phyloP scores from a whole-genome alignment of 2,329 filamentous ascomycete genomes.

The Blastomyces gilchristii region DNA sequence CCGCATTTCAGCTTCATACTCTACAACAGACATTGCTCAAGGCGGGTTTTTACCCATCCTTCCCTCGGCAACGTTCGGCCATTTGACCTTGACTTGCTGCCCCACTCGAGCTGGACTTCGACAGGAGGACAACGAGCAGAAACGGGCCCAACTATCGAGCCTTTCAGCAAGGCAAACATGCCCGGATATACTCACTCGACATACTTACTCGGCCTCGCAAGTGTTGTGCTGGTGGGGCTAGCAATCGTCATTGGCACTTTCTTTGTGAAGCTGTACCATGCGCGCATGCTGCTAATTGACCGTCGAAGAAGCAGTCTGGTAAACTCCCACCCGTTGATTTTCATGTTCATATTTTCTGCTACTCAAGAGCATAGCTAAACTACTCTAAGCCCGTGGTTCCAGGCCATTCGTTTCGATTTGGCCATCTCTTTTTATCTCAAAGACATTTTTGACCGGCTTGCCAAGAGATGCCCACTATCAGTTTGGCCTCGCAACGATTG shows the following conservation, averaged over 20 bases:
- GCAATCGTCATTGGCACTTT: not conserved
- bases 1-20: not conserved
- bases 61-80: not conserved
- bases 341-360: not conserved
- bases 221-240: not conserved
- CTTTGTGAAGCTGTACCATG: not conserved
- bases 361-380: not conserved
- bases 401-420: slow-evolving; percentile 14
- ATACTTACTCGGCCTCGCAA: not conserved
- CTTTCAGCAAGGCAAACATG: not conserved
- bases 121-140: not conserved
- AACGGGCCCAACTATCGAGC: not conserved
- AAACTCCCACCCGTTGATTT: not conserved
- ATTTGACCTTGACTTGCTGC: not conserved
- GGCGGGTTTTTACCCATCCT: not conserved
- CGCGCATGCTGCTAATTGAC: not conserved
- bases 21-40: not conserved
- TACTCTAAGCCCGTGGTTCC: not conserved
- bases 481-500: slow-evolving; percentile 25
- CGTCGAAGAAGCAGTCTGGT: not conserved
- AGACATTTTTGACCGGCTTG: slow-evolving; percentile 24
- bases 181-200: not conserved
- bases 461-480: slow-evolving; percentile 31
- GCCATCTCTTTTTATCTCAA: slow-evolving; percentile 32
- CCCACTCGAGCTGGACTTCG: not conserved